Evolutionary conservation across 352 stramenopile species (phyloP).

Genomic region (Globisporangium paddicum): DNA sequence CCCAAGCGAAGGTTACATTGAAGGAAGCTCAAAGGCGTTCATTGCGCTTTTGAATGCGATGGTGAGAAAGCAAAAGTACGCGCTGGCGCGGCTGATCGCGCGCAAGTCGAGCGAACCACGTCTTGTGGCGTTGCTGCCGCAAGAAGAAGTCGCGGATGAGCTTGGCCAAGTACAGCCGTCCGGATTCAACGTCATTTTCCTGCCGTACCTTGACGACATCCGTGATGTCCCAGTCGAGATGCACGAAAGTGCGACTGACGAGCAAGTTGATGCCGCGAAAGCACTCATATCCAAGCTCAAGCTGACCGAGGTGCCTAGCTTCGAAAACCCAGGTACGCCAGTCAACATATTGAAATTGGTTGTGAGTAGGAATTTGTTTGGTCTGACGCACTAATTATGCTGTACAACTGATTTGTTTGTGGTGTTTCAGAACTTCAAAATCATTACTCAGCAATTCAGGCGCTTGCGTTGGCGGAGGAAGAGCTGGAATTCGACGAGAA

Average conservation of each 20-base stretch:
- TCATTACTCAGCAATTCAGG: constrained; percentile 77
- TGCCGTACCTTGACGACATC: constrained; percentile 81
- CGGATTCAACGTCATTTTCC: constrained; percentile 73
- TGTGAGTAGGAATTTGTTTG: neutral
- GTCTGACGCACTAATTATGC: neutral
- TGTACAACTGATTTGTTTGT: neutral
- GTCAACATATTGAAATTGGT: neutral
- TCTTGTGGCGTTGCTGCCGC: constrained; percentile 69
- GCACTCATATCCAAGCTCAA: constrained; percentile 69
- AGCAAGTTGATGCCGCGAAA: constrained; percentile 64
- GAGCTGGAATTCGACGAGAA: constrained; percentile 70
- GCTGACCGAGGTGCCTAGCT: constrained; percentile 62
- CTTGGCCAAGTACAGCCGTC: constrained; percentile 75
- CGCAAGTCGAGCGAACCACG: constrained; percentile 74
- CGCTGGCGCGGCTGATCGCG: constrained; percentile 61
- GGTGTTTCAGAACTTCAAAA: constrained; percentile 68
- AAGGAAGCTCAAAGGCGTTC: constrained; percentile 70
- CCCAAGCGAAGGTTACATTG: constrained; percentile 70
- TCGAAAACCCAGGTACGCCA: constrained; percentile 69
- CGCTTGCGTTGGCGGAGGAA: constrained; percentile 68
- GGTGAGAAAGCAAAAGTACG: constrained; percentile 57
- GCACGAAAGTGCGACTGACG: constrained; percentile 28
- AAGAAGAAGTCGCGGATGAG: constrained; percentile 71
- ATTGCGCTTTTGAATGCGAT: constrained; percentile 64
- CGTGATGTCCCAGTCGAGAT: constrained; percentile 50